Base-by-base conservation (phyloP, 208 protist genomes). In the Acanthamoeba royreba region DNA sequence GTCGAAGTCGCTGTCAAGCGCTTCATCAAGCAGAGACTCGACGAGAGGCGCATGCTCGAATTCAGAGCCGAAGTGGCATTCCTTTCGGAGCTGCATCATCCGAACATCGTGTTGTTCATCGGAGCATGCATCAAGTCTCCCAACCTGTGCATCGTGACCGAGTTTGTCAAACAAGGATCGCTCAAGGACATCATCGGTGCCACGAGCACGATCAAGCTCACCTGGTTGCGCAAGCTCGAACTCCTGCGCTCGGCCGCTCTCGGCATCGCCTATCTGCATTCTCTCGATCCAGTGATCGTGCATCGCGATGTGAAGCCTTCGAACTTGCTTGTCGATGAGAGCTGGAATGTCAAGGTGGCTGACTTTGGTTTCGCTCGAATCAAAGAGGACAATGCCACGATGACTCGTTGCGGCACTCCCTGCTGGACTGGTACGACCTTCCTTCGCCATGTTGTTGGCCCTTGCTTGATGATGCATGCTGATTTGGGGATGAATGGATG, bases 111-210 rank as follows among this genome's bases (percentile, higher is more conserved):
- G n/a, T n/a, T n/a, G n/a, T n/a, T n/a, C n/a, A n/a, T n/a, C n/a
- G 77, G 77, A 9, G 38, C 42, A 11, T 96, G 93, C 46, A 63
- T 83, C 22, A 88, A 72, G 33, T 46, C 85, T 55, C 95, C 95
- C 25, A 86, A 96, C 47, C 83, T 96, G 91, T 96, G 94, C 53
- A 94, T 96, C 58, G 94, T 94, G 38, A 94, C 92, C 52, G 94
- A 96, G 31, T 96, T 90, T 58, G 95, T 96, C 92, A 33, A 47
- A 31, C 38, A 58, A 2, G 95, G 95, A 13, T 77, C 96, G n/a
- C 77, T 95, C 25, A 91, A 90, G 46, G 66, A 95, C 35, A n/a
- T n/a, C n/a, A n/a, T n/a, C n/a, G n/a, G n/a, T n/a, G n/a, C n/a
- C n/a, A n/a, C n/a, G n/a, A 47, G 7, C 53, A 11, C 31, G 43